Base-by-base conservation (phyloP, 352 stramenopile genomes). In the Phytophthora pini region DNA sequence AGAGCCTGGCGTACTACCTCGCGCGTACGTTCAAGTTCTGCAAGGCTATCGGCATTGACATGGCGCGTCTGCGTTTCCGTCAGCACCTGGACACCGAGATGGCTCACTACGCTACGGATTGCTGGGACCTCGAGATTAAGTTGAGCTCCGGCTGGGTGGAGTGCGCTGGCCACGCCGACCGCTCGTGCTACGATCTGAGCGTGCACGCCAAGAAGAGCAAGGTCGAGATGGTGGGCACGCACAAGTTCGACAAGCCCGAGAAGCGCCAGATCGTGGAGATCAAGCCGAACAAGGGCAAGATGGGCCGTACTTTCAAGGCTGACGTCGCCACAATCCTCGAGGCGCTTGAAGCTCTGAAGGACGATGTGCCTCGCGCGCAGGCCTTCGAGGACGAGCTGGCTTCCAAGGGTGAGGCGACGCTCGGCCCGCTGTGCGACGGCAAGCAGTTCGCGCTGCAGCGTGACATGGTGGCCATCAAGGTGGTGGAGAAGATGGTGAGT, bases 81-180 rank as follows among this genome's bases (percentile, higher is more conserved):
- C 98, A 99, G 87, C 98, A 99, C 80, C 85, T 99, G 54, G 89
- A 94, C 45, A 99, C 97, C 26, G 98, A 99, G 88, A 99, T 99
- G 98, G 98, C 98, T 32, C 98, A 99, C 81, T 99, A 99, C 79
- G 98, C 97, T 17, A 97, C 88, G 32, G 98, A 99, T 83, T 99
- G 98, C 85, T 99, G 97, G 97, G 98, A 99, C 81, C 78, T 99
- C 34, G 98, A 99, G 86, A 99, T 99, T 63, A 90, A 99, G 81
- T 87, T 98, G 47, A 97, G 84, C 59, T 98, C 98, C 68, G 98
- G 97, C 66, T 99, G 98, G 98, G 94, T 99, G 10, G 98, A 99
- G 73, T 99, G 98, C 74, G 97, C 98, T 8, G 98, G 98, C 56
- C 97, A 99, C 77, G 98, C 98, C 1, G 97, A 99, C 77, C 94